These are phyloP conservation scores for Carex littledalei DNA, from an alignment of 176 grass and related monocot species.

Conservation along the genomic window DNA sequence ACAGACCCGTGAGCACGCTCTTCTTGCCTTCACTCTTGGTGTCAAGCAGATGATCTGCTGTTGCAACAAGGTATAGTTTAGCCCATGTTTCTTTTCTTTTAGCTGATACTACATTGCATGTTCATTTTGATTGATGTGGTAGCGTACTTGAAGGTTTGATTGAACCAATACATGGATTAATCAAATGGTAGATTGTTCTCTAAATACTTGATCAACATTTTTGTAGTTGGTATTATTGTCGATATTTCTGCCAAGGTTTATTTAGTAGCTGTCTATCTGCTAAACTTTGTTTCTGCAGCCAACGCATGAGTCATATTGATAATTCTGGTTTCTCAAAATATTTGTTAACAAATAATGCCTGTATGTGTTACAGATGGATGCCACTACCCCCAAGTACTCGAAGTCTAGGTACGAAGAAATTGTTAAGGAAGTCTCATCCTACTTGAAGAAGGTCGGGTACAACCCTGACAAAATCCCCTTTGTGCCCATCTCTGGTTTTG, in stretches of 20 bases:
- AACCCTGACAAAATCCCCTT: slow-evolving; percentile 84
- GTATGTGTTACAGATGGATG: slow-evolving; percentile 50
- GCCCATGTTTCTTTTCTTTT: background rate
- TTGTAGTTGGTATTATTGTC: background rate
- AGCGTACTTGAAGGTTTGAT: background rate
- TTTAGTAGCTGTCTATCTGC: background rate
- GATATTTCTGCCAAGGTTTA: background rate
- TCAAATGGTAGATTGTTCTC: no score
- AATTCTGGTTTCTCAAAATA: background rate
- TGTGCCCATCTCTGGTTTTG: slow-evolving; percentile 71
- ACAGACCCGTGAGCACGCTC: slow-evolving; percentile 70
- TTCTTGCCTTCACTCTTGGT: slow-evolving; percentile 79
- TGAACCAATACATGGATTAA: background rate
- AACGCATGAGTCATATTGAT: background rate
- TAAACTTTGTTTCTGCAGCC: background rate
- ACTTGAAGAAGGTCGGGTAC: slow-evolving; percentile 78
- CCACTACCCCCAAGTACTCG: slow-evolving; percentile 76
- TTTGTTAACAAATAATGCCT: background rate
- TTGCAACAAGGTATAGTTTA: slow-evolving; percentile 59
- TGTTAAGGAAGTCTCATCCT: slow-evolving; percentile 66
- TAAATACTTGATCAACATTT: no score
- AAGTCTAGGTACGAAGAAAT: slow-evolving; percentile 80
- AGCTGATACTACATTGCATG: background rate
- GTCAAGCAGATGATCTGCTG: slow-evolving; percentile 91
- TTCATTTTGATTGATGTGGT: background rate